phyloP scores from a whole-genome alignment of 179 eudicot genomes.

The Silene coronaria region DNA sequence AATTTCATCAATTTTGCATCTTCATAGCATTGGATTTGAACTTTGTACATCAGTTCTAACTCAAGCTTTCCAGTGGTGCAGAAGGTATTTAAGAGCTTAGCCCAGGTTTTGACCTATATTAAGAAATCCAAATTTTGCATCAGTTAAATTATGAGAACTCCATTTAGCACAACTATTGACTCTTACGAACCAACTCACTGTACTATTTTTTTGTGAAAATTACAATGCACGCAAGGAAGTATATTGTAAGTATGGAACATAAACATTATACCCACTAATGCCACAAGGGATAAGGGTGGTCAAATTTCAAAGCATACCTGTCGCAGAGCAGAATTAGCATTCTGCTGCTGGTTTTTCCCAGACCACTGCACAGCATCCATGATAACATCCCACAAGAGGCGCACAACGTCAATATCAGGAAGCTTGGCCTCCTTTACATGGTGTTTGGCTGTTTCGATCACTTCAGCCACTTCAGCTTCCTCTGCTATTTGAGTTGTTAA shows the following conservation, averaged over 20 bases:
- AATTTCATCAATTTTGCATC: conserved; percentile 94
- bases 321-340: conserved; percentile 86
- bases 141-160: conserved; percentile 3
- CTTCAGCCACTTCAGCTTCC: conserved; percentile 79
- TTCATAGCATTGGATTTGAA: conserved; percentile 93
- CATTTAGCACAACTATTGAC: neutral
- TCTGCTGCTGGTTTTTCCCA: conserved; percentile 98
- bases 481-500: conserved; percentile 82
- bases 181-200: too few species aligned
- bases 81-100: conserved; percentile 70
- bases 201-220: too few species aligned
- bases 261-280: neutral
- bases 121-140: conserved; percentile 1
- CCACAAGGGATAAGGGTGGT: too few species aligned
- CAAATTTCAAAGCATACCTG: conserved; percentile 59
- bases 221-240: too few species aligned
- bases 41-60: conserved; percentile 87
- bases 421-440: conserved; percentile 86
- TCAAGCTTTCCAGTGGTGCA: conserved; percentile 89
- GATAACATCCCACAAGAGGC: conserved; percentile 85
- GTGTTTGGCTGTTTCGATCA: conserved; percentile 77
- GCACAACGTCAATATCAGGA: conserved; percentile 85
- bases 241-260: neutral
- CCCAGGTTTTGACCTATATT: conserved; percentile 86
- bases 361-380: conserved; percentile 99